Evolutionary conservation across 2,329 filamentous ascomycete species (phyloP).

Genomic region (Didymella pinodella): DNA sequence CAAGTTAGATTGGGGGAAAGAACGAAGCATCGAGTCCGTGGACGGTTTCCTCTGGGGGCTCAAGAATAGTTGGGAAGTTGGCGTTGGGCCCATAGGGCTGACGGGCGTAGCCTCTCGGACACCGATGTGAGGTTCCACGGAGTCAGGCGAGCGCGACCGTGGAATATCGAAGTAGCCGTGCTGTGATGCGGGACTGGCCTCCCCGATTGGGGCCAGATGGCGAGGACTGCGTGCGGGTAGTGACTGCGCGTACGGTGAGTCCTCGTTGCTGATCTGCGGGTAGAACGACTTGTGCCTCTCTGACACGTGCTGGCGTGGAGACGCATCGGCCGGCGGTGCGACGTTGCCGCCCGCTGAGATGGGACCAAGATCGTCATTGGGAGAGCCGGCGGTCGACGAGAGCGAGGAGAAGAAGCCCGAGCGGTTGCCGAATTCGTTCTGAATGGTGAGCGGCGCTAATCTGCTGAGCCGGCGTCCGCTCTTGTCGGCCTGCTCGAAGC

Average conservation of each 20-base stretch:
- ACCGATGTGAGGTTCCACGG: conserved; percentile 52
- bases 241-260: conserved; percentile 35
- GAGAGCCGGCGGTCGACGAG: conserved; percentile 65
- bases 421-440: conserved; percentile 79
- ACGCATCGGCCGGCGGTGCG: conserved; percentile 36
- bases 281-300: conserved; percentile 50
- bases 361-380: conserved; percentile 56
- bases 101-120: conserved; percentile 56
- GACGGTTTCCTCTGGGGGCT: conserved; percentile 51
- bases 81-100: conserved; percentile 46
- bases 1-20: conserved; percentile 43
- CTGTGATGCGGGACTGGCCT: conserved; percentile 38
- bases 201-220: conserved; percentile 47
- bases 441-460: conserved; percentile 81
- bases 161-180: conserved; percentile 58
- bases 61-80: conserved; percentile 46
- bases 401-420: conserved; percentile 83
- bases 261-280: conserved; percentile 46
- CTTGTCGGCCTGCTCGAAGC: conserved; percentile 78
- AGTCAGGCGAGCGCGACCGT: conserved; percentile 56
- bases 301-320: conserved; percentile 38
- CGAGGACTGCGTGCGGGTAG: conserved; percentile 43
- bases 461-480: conserved; percentile 83
- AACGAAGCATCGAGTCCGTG: conserved; percentile 43
- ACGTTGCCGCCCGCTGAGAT: conserved; percentile 18